Conservation (phyloP, 2,329 filamentous ascomycete species). For the Diaporthe humulicola region DNA sequence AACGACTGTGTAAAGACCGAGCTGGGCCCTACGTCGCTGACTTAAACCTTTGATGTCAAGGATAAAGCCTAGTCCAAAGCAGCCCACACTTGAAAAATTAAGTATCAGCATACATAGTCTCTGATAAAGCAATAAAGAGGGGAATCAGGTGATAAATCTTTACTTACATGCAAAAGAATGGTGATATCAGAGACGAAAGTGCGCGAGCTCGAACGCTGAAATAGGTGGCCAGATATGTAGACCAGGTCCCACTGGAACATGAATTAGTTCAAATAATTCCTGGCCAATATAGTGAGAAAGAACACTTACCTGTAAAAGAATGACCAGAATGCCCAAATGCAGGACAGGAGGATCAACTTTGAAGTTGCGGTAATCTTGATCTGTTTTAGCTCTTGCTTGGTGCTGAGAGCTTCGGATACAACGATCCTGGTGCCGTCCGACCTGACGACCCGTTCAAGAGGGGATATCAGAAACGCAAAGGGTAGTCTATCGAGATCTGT, state of each 20-base stretch:
- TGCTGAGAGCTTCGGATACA: constrained; percentile 54
- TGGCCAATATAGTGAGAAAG: too few relatives aligned
- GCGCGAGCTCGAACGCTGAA: constrained; percentile 59
- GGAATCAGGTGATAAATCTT: fast-evolving
- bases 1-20: constrained; percentile 59
- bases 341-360: constrained; percentile 54
- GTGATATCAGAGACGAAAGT: constrained; percentile 59
- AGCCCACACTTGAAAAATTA: constrained; percentile 51
- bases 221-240: constrained; percentile 58
- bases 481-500: constrained; percentile 48
- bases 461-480: constrained; percentile 60
- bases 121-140: fast-evolving
- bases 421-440: constrained; percentile 59
- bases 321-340: constrained; percentile 60
- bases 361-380: constrained; percentile 55
- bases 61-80: constrained; percentile 62
- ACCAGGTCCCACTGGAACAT: constrained; percentile 56
- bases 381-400: constrained; percentile 55
- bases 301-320: constrained; percentile 56
- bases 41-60: constrained; percentile 55
- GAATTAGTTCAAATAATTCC: background rate
- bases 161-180: constrained; percentile 62
- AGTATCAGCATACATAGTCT: background rate
- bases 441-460: constrained; percentile 59
- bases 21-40: constrained; percentile 59